A percentile compares a stretch with the other conserved stretches of the same genome.
phyloP scores from a whole-genome alignment of 345 rosid species.

The Hevea brasiliensis region DNA sequence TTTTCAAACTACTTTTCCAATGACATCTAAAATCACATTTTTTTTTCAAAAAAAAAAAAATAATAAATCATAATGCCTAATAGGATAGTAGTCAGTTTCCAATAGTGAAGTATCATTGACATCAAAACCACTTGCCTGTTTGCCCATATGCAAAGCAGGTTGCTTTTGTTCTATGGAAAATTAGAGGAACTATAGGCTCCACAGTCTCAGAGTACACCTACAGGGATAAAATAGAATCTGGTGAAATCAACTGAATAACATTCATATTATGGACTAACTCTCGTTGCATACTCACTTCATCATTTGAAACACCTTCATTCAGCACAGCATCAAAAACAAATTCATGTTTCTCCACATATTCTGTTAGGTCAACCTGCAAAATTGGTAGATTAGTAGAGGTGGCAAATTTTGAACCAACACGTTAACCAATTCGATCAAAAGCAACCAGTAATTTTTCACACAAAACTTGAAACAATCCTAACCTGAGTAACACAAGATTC shows the following conservation, averaged over 20 bases:
- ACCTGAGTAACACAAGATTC: too few relatives aligned
- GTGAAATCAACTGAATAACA: constrained; percentile 12
- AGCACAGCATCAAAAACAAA: constrained; percentile 60
- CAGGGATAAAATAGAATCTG: constrained; percentile 5
- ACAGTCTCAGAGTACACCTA: constrained; percentile 58
- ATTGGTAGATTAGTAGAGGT: neutral
- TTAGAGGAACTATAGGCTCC: constrained; percentile 56
- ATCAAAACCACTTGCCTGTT: constrained; percentile 42
- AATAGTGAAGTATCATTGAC: neutral
- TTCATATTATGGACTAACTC: neutral
- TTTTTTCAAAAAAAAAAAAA: too few relatives aligned
- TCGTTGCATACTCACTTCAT: constrained; percentile 39
- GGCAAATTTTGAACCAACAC: too few relatives aligned
- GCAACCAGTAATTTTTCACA: too few relatives aligned
- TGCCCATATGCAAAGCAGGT: constrained; percentile 67
- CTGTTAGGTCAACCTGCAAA: constrained; percentile 58
- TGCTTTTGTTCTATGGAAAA: constrained; percentile 57
- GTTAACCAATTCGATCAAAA: too few relatives aligned
- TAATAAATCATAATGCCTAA: neutral
- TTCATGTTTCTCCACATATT: constrained; percentile 62
- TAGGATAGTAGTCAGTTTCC: neutral
- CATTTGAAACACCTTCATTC: constrained; percentile 51
- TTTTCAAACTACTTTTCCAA: too few relatives aligned
- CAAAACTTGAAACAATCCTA: too few relatives aligned
- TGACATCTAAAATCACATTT: too few relatives aligned